These are phyloP conservation scores for Plenodomus biglobosus DNA, from an alignment of 2,329 filamentous ascomycete genomes.

Conservation along the genomic window DNA sequence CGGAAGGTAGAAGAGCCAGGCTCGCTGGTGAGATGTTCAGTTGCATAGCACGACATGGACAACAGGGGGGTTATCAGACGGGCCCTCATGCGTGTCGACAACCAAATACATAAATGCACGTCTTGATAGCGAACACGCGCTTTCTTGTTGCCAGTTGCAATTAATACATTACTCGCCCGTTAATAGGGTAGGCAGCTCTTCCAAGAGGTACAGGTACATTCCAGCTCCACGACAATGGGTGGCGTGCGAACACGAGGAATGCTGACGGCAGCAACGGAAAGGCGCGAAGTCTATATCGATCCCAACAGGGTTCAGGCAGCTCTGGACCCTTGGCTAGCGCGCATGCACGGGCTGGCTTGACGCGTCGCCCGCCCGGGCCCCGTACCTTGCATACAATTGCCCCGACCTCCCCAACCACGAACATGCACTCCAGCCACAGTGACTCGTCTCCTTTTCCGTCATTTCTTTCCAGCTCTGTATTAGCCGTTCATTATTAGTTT, in stretches of 20 bases:
- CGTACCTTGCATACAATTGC: conserved; percentile 6
- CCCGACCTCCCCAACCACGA: conserved; percentile 19
- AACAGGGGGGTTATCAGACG: conserved; percentile 1
- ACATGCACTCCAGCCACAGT: conserved; percentile 16
- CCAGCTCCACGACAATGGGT: neutral
- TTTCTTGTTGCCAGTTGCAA: neutral
- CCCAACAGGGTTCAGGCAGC: neutral
- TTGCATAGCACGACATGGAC: conserved; percentile 1
- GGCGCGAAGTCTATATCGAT: neutral
- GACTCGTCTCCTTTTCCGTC: neutral
- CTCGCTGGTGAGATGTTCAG: neutral
- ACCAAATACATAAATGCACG: neutral
- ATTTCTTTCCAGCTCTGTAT: neutral
- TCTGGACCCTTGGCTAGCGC: neutral
- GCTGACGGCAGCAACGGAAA: neutral
- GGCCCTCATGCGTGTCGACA: neutral
- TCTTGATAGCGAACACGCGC: neutral
- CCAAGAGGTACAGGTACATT: conserved; percentile 4
- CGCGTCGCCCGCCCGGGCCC: conserved; percentile 21
- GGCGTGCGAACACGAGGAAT: neutral
- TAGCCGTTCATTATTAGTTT: conserved; percentile 1
- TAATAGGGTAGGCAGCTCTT: too few species aligned
- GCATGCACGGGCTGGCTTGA: conserved; percentile 1
- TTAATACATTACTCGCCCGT: neutral
- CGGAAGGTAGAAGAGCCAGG: conserved; percentile 2